Conservation (phyloP, 2,329 filamentous ascomycete genomes). For the Grosmannia serpens region DNA sequence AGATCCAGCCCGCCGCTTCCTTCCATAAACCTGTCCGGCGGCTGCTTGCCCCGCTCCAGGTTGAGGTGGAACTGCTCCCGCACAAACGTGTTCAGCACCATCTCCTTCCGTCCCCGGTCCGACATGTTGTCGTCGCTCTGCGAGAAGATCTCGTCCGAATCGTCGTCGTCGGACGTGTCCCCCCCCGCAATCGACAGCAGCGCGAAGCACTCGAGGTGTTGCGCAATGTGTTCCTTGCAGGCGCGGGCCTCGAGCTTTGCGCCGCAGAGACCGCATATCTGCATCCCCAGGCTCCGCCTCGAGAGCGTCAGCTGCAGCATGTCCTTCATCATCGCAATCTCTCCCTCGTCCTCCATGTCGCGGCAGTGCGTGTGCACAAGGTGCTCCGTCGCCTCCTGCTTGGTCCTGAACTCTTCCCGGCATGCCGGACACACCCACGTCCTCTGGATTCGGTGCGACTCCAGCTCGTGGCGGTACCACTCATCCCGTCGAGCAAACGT, state of each 20-base stretch:
- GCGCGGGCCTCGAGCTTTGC: slow-evolving; percentile 3
- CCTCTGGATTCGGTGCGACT: slow-evolving; percentile 8
- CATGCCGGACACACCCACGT: slow-evolving; percentile 10
- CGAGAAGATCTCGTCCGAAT: slow-evolving; percentile 9
- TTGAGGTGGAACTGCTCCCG: slow-evolving; percentile 11
- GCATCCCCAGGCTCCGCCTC: neutral
- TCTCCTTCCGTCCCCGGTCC: slow-evolving; percentile 8
- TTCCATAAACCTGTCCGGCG: slow-evolving; percentile 8
- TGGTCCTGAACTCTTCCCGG: slow-evolving; percentile 7
- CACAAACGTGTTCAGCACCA: slow-evolving; percentile 10
- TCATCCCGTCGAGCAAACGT: slow-evolving; percentile 9
- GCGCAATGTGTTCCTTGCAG: slow-evolving; percentile 9
- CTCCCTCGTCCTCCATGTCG: slow-evolving; percentile 4
- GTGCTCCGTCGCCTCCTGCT: slow-evolving; percentile 7
- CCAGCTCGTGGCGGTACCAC: slow-evolving; percentile 11
- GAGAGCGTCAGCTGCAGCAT: slow-evolving; percentile 8
- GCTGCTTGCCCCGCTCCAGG: slow-evolving; percentile 7
- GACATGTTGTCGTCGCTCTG: slow-evolving; percentile 10
- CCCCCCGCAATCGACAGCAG: slow-evolving; percentile 8
- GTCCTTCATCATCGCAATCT: slow-evolving; percentile 4
- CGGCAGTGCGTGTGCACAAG: slow-evolving; percentile 3
- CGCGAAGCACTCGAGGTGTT: slow-evolving; percentile 11
- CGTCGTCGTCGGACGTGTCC: slow-evolving; percentile 6
- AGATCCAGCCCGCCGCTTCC: slow-evolving; percentile 6
- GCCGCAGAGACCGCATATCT: slow-evolving; percentile 8